Conservation (phyloP, 1,284 basidiomycete species). For the Moniliella sp. region DNA sequence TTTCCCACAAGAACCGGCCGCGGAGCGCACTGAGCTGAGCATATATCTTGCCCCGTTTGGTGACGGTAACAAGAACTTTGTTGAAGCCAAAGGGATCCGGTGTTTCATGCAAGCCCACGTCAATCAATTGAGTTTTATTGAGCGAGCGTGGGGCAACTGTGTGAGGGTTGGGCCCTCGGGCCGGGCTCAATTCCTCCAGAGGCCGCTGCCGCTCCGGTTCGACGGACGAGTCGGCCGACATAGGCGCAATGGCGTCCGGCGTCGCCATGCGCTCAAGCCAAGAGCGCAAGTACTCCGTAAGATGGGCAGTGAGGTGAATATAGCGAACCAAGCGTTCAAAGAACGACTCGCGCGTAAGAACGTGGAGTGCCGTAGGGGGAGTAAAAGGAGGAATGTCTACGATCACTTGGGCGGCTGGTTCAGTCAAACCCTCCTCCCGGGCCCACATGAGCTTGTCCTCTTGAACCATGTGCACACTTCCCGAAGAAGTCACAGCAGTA, state of each 20-base stretch:
- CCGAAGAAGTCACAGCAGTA: constrained; percentile 52
- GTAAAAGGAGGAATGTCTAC: constrained; percentile 56
- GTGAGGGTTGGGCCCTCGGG: no score
- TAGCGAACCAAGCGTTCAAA: constrained; percentile 30
- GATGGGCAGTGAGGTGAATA: constrained; percentile 39
- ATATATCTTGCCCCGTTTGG: constrained; percentile 53
- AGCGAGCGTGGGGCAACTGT: not conserved
- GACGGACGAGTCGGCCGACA: constrained; percentile 1
- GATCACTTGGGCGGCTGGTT: constrained; percentile 42
- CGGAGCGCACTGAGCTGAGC: constrained; percentile 62
- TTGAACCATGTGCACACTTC: constrained; percentile 56
- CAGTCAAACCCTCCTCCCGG: constrained; percentile 58
- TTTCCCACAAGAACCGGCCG: constrained; percentile 31
- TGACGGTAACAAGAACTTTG: constrained; percentile 57
- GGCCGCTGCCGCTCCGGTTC: not conserved
- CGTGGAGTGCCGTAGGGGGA: constrained; percentile 18
- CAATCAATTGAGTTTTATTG: constrained; percentile 3
- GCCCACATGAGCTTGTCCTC: constrained; percentile 49
- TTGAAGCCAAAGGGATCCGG: constrained; percentile 56
- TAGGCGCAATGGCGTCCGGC: constrained; percentile 6
- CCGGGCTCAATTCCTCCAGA: not conserved
- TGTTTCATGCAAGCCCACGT: no score
- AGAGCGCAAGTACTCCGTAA: constrained; percentile 49
- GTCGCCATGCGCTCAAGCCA: constrained; percentile 54
- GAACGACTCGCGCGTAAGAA: constrained; percentile 41